phyloP scores from a whole-genome alignment of 495 filamentous ascomycete genomes.

The Zalerion maritima region DNA sequence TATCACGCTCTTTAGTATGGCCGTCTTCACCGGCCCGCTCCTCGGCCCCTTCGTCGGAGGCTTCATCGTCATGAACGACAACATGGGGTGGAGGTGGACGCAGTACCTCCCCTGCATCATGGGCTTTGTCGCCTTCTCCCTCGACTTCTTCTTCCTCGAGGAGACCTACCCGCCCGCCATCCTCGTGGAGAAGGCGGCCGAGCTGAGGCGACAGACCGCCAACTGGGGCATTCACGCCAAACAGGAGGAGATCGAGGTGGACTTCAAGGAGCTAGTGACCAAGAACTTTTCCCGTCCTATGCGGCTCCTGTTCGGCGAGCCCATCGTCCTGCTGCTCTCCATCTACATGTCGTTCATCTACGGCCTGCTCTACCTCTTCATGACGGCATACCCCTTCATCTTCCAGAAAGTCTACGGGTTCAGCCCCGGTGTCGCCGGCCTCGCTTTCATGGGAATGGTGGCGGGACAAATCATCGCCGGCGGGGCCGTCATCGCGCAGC shows the following conservation, averaged over 20 bases:
- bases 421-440: constrained; percentile 49
- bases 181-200: constrained; percentile 58
- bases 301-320: constrained; percentile 65
- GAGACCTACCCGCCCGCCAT: constrained; percentile 81
- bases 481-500: constrained; percentile 45
- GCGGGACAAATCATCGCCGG: constrained; percentile 56
- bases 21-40: constrained; percentile 70
- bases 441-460: constrained; percentile 75
- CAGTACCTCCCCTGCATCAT: constrained; percentile 59
- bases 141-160: constrained; percentile 57
- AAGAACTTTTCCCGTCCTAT: constrained; percentile 79
- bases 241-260: constrained; percentile 84
- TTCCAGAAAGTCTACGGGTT: constrained; percentile 61
- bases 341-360: constrained; percentile 78
- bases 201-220: constrained; percentile 64
- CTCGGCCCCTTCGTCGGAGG: constrained; percentile 75
- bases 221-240: constrained; percentile 94
- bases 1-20: constrained; percentile 70
- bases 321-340: constrained; percentile 58
- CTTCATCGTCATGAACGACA: constrained; percentile 52
- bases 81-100: constrained; percentile 78
- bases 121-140: constrained; percentile 54
- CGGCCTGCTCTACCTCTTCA: constrained; percentile 67
- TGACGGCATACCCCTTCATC: constrained; percentile 68
- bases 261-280: constrained; percentile 58